Percentiles rank a stretch among this genome's conserved stretches.
Conservation (phyloP, 2,329 filamentous ascomycete species). For the Colletotrichum nymphaeae region DNA sequence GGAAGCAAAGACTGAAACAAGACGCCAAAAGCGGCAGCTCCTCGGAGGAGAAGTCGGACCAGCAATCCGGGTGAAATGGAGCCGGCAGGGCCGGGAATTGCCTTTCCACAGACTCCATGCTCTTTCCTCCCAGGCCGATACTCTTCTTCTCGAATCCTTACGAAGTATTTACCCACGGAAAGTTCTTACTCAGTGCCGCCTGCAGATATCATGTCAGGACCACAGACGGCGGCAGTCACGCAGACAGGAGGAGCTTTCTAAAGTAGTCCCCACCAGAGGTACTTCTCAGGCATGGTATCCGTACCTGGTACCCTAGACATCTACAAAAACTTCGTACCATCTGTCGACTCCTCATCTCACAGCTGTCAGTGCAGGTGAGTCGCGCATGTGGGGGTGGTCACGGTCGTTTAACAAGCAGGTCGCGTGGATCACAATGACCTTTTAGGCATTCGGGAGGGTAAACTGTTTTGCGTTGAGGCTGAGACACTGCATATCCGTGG, state of each 20-base stretch:
- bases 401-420: conserved; percentile 5
- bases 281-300: no score
- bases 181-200: not conserved
- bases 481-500: not conserved
- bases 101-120: not conserved
- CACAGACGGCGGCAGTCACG: not conserved
- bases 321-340: not conserved
- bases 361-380: conserved; percentile 27
- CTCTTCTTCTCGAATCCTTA: no score
- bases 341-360: conserved; percentile 15
- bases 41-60: conserved; percentile 9
- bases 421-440: conserved; percentile 22
- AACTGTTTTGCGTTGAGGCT: conserved; percentile 30
- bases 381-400: conserved; percentile 10
- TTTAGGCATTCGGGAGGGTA: not conserved
- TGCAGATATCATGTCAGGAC: not conserved
- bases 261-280: no score
- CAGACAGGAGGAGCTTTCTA: not conserved
- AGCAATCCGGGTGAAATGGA: conserved; percentile 23
- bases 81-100: conserved; percentile 14
- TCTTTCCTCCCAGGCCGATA: not conserved
- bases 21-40: conserved; percentile 16
- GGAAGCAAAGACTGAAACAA: conserved; percentile 27
- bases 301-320: no score
- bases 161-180: no score